phyloP scores from a whole-genome alignment of 495 filamentous ascomycete species.

The Letharia lupina region DNA sequence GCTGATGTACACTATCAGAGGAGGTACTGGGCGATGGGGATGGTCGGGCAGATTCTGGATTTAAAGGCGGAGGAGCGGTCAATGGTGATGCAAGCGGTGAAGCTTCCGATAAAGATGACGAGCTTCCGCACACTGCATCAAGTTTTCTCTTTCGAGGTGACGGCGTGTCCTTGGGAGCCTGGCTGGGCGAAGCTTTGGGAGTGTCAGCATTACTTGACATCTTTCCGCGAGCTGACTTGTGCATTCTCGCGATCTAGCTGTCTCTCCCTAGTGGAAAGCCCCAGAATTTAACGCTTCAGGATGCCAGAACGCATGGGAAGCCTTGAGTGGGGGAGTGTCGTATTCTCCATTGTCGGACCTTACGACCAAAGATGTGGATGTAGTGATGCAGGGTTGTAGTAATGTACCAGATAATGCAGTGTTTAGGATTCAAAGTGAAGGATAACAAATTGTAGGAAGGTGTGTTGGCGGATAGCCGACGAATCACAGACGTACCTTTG shows the following conservation, averaged over 20 bases:
- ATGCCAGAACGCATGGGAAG: neutral
- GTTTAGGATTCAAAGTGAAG: neutral
- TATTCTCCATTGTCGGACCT: neutral
- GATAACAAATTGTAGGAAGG: neutral
- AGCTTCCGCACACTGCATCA: constrained; percentile 52
- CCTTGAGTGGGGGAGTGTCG: neutral
- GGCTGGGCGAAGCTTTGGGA: constrained; percentile 17
- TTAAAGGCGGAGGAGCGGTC: constrained; percentile 31
- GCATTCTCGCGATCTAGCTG: neutral
- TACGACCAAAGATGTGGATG: neutral
- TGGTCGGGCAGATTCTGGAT: constrained; percentile 44
- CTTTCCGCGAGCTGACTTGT: neutral
- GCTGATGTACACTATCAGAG: constrained; percentile 60
- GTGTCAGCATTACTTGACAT: constrained; percentile 3
- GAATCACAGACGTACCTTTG: constrained; percentile 48
- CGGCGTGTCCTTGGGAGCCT: constrained; percentile 10
- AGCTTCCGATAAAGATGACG: constrained; percentile 52
- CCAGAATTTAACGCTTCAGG: neutral
- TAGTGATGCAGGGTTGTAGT: neutral
- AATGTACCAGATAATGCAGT: neutral
- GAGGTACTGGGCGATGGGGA: constrained; percentile 51
- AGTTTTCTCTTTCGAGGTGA: constrained; percentile 37
- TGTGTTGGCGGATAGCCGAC: neutral
- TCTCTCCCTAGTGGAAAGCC: neutral
- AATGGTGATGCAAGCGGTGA: constrained; percentile 46